Evolutionary conservation across 495 filamentous ascomycete species (phyloP).

Genomic region (Penicillium lividum): DNA sequence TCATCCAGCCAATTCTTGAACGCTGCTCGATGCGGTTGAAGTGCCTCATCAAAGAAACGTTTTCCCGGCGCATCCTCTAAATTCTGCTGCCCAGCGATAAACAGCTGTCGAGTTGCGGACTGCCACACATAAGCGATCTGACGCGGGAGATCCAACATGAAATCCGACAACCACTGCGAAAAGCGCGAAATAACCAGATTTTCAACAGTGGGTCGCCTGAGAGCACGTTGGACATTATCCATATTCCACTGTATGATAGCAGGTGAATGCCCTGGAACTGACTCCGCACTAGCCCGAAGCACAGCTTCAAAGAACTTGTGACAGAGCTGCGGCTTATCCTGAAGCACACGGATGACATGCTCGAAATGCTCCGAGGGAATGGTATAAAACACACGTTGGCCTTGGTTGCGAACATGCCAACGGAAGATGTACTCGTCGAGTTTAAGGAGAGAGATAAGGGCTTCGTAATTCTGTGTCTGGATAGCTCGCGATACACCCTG

Average conservation of each 20-base stretch:
- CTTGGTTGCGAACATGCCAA: constrained; percentile 5
- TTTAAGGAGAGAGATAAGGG: constrained; percentile 39
- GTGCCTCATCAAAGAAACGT: constrained; percentile 32
- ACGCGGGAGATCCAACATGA: constrained; percentile 35
- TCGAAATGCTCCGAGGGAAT: constrained; percentile 35
- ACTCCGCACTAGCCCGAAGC: constrained; percentile 43
- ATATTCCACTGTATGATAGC: constrained; percentile 41
- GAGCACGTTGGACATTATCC: constrained; percentile 17
- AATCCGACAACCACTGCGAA: constrained; percentile 39
- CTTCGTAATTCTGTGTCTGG: constrained; percentile 27
- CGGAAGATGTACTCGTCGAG: constrained; percentile 42
- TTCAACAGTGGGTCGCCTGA: neutral
- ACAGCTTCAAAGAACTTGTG: constrained; percentile 35
- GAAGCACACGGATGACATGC: constrained; percentile 26
- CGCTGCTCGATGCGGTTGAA: constrained; percentile 15
- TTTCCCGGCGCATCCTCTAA: constrained; percentile 17
- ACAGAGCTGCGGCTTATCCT: constrained; percentile 22
- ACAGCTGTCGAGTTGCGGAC: constrained; percentile 22
- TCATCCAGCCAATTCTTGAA: constrained; percentile 1
- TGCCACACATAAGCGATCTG: constrained; percentile 18
- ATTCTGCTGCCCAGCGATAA: constrained; percentile 34
- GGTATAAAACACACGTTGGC: constrained; percentile 17
- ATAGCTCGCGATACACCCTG: constrained; percentile 41
- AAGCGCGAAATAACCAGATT: constrained; percentile 21
- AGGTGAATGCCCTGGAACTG: constrained; percentile 33